A percentile compares a stretch with the other conserved stretches of the same genome.
These are phyloP conservation scores for Polychaeton citri DNA, from an alignment of 2,329 filamentous ascomycete species.

Conservation along the genomic window DNA sequence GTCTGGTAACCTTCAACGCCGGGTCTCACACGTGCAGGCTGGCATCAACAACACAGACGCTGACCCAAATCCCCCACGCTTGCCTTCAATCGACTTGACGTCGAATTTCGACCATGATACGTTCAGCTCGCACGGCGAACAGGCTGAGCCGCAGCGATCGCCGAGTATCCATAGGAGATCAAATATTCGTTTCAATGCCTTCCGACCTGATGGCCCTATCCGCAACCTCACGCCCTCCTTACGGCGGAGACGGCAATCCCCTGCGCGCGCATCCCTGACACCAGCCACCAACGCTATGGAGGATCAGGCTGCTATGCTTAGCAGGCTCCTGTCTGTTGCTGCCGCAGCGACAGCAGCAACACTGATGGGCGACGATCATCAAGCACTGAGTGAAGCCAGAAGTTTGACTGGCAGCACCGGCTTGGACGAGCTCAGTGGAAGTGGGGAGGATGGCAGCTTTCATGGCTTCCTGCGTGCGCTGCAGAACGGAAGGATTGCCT, in stretches of 20 bases:
- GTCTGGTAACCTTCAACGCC: conserved; percentile 10
- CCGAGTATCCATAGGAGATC: conserved; percentile 16
- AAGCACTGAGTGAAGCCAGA: conserved; percentile 42
- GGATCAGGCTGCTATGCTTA: conserved; percentile 49
- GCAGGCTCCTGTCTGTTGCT: conserved; percentile 48
- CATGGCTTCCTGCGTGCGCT: conserved; percentile 50
- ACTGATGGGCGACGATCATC: conserved; percentile 46
- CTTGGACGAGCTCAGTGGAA: conserved; percentile 18
- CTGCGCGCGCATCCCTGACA: conserved; percentile 3
- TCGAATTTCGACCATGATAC: conserved; percentile 23
- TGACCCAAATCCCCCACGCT: conserved; percentile 13
- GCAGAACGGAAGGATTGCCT: conserved; percentile 47
- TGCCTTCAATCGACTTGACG: conserved; percentile 20
- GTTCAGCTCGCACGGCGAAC: conserved; percentile 12
- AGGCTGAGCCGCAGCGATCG: conserved; percentile 11
- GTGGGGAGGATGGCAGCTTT: conserved; percentile 47
- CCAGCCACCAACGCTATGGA: conserved; percentile 31
- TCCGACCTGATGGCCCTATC: conserved; percentile 21
- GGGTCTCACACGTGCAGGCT: conserved; percentile 13
- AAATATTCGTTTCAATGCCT: conserved; percentile 13
- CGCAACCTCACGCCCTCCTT: conserved; percentile 31
- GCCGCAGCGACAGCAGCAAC: conserved; percentile 52
- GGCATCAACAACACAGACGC: conserved; percentile 11
- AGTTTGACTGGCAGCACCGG: conserved; percentile 31
- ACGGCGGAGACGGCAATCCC: conserved; percentile 40